Conservation (phyloP, 2,329 filamentous ascomycete genomes). For the Ustulina deusta region DNA sequence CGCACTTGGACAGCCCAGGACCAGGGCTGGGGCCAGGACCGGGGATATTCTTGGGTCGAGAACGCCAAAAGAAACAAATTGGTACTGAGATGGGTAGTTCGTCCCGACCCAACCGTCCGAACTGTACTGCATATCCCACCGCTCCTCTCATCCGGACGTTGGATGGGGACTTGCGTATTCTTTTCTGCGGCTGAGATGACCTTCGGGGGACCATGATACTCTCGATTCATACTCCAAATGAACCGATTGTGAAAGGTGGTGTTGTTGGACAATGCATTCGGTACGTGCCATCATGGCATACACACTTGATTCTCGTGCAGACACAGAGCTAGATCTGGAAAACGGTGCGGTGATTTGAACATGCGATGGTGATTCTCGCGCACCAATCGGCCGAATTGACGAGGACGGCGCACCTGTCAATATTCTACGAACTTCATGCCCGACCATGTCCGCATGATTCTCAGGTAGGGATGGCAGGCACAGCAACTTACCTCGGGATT, state of each 20-base stretch:
- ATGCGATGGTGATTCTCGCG: neutral
- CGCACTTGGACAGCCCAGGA: neutral
- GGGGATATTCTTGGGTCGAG: neutral
- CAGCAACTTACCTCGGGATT: neutral
- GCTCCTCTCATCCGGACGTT: conserved; percentile 5
- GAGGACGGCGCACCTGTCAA: neutral
- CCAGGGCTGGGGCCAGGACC: neutral
- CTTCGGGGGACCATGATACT: conserved; percentile 8
- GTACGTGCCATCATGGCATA: conserved; percentile 14
- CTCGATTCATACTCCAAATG: conserved; percentile 3
- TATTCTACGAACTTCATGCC: neutral
- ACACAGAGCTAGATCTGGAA: neutral
- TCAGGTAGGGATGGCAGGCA: neutral
- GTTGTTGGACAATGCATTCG: conserved; percentile 5
- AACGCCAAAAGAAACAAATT: conserved; percentile 1
- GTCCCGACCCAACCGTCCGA: too few relatives aligned
- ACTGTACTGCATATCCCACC: neutral
- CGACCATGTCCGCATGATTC: neutral
- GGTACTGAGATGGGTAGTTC: neutral
- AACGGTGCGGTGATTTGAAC: conserved; percentile 1
- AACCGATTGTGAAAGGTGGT: neutral
- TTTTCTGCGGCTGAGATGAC: conserved; percentile 14
- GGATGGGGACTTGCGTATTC: conserved; percentile 21
- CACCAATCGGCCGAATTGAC: conserved; percentile 1
- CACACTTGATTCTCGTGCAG: neutral